Evolutionary conservation across 192 early-diverging fungal species (phyloP), one percentile per base, ranked within the genome.

Genomic region (Backusella parvicylindrica): DNA sequence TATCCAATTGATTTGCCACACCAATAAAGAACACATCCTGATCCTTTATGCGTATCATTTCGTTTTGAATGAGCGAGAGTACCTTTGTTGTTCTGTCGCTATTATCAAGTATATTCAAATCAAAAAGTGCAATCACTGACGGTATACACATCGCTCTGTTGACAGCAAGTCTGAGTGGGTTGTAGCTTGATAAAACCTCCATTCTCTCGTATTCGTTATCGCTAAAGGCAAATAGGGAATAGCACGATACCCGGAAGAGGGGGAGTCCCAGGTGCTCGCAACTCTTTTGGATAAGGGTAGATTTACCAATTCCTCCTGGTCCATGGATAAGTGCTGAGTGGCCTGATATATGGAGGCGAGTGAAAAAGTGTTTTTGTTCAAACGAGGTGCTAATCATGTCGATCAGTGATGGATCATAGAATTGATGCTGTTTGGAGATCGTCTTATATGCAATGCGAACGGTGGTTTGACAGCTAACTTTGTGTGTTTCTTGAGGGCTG

Each of bases 101-200:
- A 74, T 80, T 83, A 9, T 72, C 75, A 23, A 91, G 66, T 5
- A 75, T 26, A 75, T 91, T 87, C 49, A 91, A 56, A 23, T 86
- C 90, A 37, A 80, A 69, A 13, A 91, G 41, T 0, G 90, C 38
- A 1, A 91, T 65, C 21, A 90, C 82, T 3, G 83, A 82, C 2
- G 90, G 90, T 0, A 77, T 70, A 0, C 69, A 67, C 35, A 79
- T 72, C 0, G 90, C 90, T 32, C 81, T 77, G 21, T 68, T 36
- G 31, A 81, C 31, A 0, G 40, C 16, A 1, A 77, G 31, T 41
- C 37, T 38, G 1, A 81, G 31, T 6, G 75, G 71, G 7, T 81
- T 81, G 66, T 73, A 81, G 43, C 43, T 15, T 5, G 33, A 28
- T 1, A 38, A 21, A 8, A 77, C 73, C 1, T 67, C 56, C 16